Conservation (phyloP, 306 rosid species). For the Inga leiocalycina region DNA sequence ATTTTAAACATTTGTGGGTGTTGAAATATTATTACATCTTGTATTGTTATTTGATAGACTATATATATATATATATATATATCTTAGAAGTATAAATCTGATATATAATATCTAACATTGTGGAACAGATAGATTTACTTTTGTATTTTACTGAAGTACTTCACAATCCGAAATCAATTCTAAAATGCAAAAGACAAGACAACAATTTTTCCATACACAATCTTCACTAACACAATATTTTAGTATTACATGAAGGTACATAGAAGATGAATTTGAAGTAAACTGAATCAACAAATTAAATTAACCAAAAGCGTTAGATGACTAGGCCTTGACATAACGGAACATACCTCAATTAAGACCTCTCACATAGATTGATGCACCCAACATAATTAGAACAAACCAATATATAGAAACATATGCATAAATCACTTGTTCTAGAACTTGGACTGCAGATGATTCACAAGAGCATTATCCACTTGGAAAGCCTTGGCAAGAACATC, state of each 20-base stretch:
- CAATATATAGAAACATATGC: background rate
- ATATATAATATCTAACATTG: no score
- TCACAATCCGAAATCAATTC: background rate
- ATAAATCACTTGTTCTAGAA: slow-evolving; percentile 23
- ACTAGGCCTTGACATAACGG: background rate
- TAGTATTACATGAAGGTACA: background rate
- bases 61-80: no score
- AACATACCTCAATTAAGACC: background rate
- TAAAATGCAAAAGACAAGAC: no score
- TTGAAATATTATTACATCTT: no score
- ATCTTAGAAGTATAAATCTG: no score
- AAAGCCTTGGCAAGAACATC: slow-evolving; percentile 38
- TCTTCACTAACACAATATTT: background rate
- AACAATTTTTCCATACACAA: background rate
- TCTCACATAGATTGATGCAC: background rate
- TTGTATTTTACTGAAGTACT: no score
- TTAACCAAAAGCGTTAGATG: background rate
- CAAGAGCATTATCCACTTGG: slow-evolving; percentile 3
- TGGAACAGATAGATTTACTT: no score
- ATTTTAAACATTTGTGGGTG: background rate
- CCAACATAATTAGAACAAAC: background rate
- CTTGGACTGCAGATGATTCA: slow-evolving; percentile 32
- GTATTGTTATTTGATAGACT: no score
- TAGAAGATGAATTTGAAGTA: background rate
- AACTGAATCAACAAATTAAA: background rate